These are phyloP conservation scores for Ustanciosporium gigantosporum DNA, from an alignment of 1,284 basidiomycete genomes.

Conservation along the genomic window DNA sequence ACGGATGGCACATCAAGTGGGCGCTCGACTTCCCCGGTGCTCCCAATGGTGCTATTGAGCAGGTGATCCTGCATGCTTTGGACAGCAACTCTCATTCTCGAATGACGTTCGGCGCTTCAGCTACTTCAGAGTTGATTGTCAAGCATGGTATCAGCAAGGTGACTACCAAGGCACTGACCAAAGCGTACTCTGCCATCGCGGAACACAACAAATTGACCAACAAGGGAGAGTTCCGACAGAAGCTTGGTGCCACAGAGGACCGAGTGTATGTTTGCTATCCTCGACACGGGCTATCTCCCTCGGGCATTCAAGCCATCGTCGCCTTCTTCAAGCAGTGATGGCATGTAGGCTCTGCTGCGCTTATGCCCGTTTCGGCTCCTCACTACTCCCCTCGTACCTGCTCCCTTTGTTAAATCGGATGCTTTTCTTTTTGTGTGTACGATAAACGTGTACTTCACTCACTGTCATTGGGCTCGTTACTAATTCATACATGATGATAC, in stretches of 20 bases:
- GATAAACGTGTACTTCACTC: too few relatives aligned
- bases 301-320: slow-evolving; percentile 50
- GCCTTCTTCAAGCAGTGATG: slow-evolving; percentile 49
- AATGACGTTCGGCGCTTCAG: slow-evolving; percentile 63
- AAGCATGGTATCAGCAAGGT: slow-evolving; percentile 51
- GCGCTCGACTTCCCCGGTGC: slow-evolving; percentile 68
- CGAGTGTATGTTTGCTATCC: slow-evolving; percentile 52
- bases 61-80: slow-evolving; percentile 66
- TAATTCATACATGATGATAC: too few relatives aligned
- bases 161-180: slow-evolving; percentile 41
- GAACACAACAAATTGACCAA: slow-evolving; percentile 42
- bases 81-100: slow-evolving; percentile 63
- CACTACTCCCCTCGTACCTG: too few relatives aligned
- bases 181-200: slow-evolving; percentile 41
- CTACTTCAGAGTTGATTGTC: slow-evolving; percentile 34
- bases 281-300: slow-evolving; percentile 44
- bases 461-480: too few relatives aligned
- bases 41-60: slow-evolving; percentile 65
- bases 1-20: slow-evolving; percentile 70
- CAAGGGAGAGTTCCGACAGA: slow-evolving; percentile 57
- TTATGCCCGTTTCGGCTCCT: background rate
- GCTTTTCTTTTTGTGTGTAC: too few relatives aligned
- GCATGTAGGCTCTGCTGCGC: background rate
- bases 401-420: too few relatives aligned
- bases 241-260: slow-evolving; percentile 51